A percentile compares a stretch with the other conserved stretches of the same genome.
These are phyloP conservation scores for Boletus bicolor DNA, from an alignment of 768 basidiomycete species.

Conservation along the genomic window DNA sequence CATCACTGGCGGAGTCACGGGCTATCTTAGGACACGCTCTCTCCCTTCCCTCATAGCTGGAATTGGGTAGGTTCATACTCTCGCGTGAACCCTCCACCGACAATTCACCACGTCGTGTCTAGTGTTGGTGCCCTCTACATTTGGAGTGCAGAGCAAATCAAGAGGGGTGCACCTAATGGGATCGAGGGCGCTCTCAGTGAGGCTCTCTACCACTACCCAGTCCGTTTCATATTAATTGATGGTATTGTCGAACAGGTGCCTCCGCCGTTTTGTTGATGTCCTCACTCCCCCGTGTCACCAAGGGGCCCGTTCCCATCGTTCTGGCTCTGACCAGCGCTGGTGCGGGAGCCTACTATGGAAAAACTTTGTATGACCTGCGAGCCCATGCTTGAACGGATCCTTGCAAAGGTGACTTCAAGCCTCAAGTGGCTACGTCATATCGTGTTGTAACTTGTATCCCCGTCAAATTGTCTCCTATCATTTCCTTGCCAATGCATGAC, in stretches of 20 bases:
- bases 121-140: slow-evolving; percentile 80
- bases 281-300: slow-evolving; percentile 66
- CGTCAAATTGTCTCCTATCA: not conserved
- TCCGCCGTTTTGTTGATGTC: slow-evolving; percentile 73
- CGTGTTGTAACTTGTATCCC: slow-evolving; percentile 9
- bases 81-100: not conserved
- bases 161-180: slow-evolving; percentile 70
- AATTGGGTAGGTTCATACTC: slow-evolving; percentile 51
- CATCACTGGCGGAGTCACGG: slow-evolving; percentile 72
- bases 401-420: not conserved
- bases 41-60: slow-evolving; percentile 83
- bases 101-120: not conserved
- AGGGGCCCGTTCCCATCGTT: slow-evolving; percentile 69
- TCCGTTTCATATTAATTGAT: not conserved
- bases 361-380: slow-evolving; percentile 43
- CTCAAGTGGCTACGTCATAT: not conserved
- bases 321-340: slow-evolving; percentile 60
- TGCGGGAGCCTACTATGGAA: slow-evolving; percentile 68
- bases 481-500: not conserved
- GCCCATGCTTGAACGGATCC: slow-evolving; percentile 8
- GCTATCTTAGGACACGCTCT: slow-evolving; percentile 68
- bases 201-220: slow-evolving; percentile 13
- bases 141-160: slow-evolving; percentile 74
- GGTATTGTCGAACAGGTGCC: slow-evolving; percentile 47
- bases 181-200: slow-evolving; percentile 75